A percentile compares a stretch with the other conserved stretches of the same genome.
Conservation (phyloP, 176 grass and related monocot genomes). For the Poa pratensis region DNA sequence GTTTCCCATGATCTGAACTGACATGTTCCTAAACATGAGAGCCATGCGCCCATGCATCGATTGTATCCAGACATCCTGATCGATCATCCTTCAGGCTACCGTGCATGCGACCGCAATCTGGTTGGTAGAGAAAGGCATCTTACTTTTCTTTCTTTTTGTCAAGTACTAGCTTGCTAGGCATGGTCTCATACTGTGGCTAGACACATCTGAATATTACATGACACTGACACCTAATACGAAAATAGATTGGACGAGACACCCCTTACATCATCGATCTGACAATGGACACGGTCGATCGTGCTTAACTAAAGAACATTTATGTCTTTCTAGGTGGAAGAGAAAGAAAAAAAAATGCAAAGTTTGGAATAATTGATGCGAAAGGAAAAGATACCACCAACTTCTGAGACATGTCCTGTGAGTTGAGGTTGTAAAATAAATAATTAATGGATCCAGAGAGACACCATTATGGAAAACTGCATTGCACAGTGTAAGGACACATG, state of each 20-base stretch:
- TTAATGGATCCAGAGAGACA: background rate
- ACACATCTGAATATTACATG: background rate
- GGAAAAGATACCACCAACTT: background rate
- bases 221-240: background rate
- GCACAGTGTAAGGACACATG: slow-evolving; percentile 17
- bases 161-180: background rate
- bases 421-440: background rate
- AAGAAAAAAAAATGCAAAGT: background rate
- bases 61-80: too few species aligned
- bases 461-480: background rate
- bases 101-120: slow-evolving; percentile 1
- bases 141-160: background rate
- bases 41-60: too few species aligned
- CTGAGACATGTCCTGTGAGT: background rate
- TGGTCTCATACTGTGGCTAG: background rate
- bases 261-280: background rate
- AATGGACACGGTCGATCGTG: background rate
- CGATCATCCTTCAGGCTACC: background rate
- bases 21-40: too few species aligned
- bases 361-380: background rate
- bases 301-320: background rate
- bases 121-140: slow-evolving; percentile 29
- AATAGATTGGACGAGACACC: background rate
- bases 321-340: background rate
- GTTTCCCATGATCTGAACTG: too few species aligned